Evolutionary conservation across 108 stramenopile genomes (phyloP), one percentile per base, ranked within the genome.

Genomic region (Bacterosira constricta): DNA sequence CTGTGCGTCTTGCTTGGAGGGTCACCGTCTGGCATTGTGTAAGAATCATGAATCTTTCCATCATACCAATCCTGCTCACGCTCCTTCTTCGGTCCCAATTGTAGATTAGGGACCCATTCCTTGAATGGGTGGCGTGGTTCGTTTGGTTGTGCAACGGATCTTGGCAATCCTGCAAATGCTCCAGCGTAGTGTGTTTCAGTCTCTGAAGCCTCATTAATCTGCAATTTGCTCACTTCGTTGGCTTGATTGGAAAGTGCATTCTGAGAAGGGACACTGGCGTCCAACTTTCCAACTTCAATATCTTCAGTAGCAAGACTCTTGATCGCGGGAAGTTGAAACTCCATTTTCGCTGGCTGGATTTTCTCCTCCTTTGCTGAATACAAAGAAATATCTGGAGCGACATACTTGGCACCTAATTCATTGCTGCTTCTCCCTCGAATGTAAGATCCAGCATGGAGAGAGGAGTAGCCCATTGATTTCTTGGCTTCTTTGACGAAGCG

Each of bases 361-460:
- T 60, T 41, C 7, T 60, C 59, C 0, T 29, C 13, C 7, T 32
- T 27, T 18, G 59, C 35, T 15, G 4, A 27, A 36, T 60, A 60
- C 37, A 60, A 20, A 37, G 38, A 41, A 20, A 60, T 41, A 13
- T 60, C 59, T 12, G 73, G 73, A 6, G 65, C 45, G 12, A 11
- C 29, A 32, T 75, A 75, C 34, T 75, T 60, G 45, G 73, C 73
- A 5, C 53, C 73, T 17, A 75, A 35, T 36, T 75, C 73, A 11
- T 75, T 44, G 8, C 65, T 56, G 17, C 51, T 54, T 21, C 57
- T 34, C 13, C 73, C 73, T 8, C 4, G 1, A 1, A 75, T 37
- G 4, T 27, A 6, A 8, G n/a, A 0, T 4, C 73, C 73, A 12
- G 73, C 73, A 32, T 52, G 57, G 32, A 52, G 51, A 15, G 73